Evolutionary conservation across 2,329 filamentous ascomycete species (phyloP).

Genomic region (Claviceps pazoutovae): DNA sequence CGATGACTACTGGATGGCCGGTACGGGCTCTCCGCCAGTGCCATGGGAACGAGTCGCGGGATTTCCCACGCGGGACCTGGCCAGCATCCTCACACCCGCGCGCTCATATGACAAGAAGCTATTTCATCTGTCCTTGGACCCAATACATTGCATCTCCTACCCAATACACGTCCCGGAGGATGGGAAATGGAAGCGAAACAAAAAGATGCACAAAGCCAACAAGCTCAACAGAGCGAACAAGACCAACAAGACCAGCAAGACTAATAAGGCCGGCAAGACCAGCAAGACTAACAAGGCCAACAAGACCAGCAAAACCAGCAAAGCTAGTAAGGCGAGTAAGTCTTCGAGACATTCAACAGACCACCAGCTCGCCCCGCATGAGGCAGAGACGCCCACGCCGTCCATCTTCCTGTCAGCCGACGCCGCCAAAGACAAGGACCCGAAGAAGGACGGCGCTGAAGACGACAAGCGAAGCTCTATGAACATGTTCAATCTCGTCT

Average conservation of each 20-base stretch:
- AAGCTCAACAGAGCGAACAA: neutral
- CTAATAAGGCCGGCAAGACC: conserved; percentile 18
- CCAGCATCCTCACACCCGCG: conserved; percentile 64
- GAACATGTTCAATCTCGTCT: conserved; percentile 97
- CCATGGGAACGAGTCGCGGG: conserved; percentile 63
- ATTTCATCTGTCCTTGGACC: conserved; percentile 72
- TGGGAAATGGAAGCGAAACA: conserved; percentile 60
- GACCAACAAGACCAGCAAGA: conserved; percentile 32
- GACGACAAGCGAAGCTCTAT: conserved; percentile 57
- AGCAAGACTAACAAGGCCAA: conserved; percentile 16
- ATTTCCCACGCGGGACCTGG: conserved; percentile 62
- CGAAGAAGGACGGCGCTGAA: conserved; percentile 33
- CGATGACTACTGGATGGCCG: conserved; percentile 41
- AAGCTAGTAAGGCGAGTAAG: conserved; percentile 29
- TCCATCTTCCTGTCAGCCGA: conserved; percentile 13
- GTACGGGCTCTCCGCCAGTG: conserved; percentile 42
- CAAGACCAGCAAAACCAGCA: conserved; percentile 17
- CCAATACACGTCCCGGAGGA: conserved; percentile 71
- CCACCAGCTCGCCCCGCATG: conserved; percentile 13
- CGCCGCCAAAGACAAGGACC: conserved; percentile 15
- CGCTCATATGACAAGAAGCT: conserved; percentile 65
- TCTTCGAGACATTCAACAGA: conserved; percentile 21
- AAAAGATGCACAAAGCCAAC: conserved; percentile 18
- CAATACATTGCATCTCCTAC: conserved; percentile 67
- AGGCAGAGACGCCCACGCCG: conserved; percentile 13